Evolutionary conservation across 768 basidiomycete genomes (phyloP).

Genomic region (Daedaleopsis nitida): DNA sequence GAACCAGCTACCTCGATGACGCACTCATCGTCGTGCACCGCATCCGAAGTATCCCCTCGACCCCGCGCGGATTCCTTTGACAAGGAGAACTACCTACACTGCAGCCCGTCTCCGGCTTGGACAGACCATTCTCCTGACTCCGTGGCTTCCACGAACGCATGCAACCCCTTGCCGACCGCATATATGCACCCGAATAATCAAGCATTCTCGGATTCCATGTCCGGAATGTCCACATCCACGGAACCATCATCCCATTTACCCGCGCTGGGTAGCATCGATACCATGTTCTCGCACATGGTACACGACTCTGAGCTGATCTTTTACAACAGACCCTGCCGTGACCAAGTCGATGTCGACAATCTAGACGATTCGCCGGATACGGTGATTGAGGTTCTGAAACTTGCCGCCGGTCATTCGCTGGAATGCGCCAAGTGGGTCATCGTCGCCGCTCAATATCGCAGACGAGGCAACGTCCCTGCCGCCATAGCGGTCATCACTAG

Average conservation of each 20-base stretch:
- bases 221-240: not conserved
- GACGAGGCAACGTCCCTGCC: conserved; percentile 45
- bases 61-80: not conserved
- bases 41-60: not conserved
- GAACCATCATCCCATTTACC: not conserved
- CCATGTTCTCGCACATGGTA: not conserved
- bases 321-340: not conserved
- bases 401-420: conserved; percentile 33
- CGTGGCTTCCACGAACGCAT: not conserved
- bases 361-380: conserved; percentile 32
- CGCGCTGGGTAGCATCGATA: not conserved
- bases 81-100: not conserved
- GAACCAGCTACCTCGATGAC: not conserved
- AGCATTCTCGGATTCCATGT: not conserved
- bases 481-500: conserved; percentile 46
- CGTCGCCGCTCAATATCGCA: conserved; percentile 54
- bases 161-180: not conserved
- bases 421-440: conserved; percentile 60
- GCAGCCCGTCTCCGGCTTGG: not conserved
- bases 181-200: not conserved
- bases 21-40: not conserved
- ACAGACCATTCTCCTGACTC: not conserved
- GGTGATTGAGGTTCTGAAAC: conserved; percentile 49
- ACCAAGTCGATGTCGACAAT: conserved; percentile 20
- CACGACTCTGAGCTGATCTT: not conserved